A percentile compares a stretch with the other conserved stretches of the same genome.
phyloP scores from a whole-genome alignment of 2,329 filamentous ascomycete genomes.

The Myriosclerotinia curreyana region DNA sequence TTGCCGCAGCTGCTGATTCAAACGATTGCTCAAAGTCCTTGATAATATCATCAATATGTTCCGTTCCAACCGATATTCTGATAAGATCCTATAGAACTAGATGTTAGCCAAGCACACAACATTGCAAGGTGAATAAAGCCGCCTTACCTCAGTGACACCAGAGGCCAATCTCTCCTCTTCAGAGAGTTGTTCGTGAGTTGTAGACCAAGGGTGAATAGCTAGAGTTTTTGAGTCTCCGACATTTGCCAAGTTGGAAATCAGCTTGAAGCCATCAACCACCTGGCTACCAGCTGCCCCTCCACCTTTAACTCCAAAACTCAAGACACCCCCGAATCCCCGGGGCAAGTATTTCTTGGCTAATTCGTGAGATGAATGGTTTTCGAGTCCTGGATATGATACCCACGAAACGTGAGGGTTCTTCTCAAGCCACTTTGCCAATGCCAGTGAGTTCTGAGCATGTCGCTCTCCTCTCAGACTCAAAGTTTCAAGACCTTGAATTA shows the following conservation, averaged over 20 bases:
- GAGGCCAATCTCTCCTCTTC: slow-evolving; percentile 77
- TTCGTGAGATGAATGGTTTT: slow-evolving; percentile 75
- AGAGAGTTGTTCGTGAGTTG: slow-evolving; percentile 87
- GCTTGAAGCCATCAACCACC: slow-evolving; percentile 89
- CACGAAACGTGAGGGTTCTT: slow-evolving; percentile 79
- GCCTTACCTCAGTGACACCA: slow-evolving; percentile 70
- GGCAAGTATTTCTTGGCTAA: slow-evolving; percentile 82
- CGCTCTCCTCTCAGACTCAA: slow-evolving; percentile 81
- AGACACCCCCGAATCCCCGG: slow-evolving; percentile 81
- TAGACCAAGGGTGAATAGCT: slow-evolving; percentile 92
- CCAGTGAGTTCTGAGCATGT: slow-evolving; percentile 79
- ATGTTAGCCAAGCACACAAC: slow-evolving; percentile 15
- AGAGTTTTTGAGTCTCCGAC: slow-evolving; percentile 94
- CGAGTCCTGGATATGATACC: slow-evolving; percentile 90
- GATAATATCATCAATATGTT: slow-evolving; percentile 97
- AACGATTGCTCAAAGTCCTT: slow-evolving; percentile 93
- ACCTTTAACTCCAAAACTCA: slow-evolving; percentile 92
- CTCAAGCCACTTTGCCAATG: slow-evolving; percentile 79
- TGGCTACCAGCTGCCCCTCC: slow-evolving; percentile 78
- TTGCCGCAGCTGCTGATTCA: slow-evolving; percentile 52
- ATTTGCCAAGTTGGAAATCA: slow-evolving; percentile 94
- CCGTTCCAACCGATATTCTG: slow-evolving; percentile 90
- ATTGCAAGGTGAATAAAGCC: slow-evolving; percentile 22
- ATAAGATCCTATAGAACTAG: slow-evolving; percentile 66
- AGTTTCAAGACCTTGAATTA: slow-evolving; percentile 85